Evolutionary conservation across 768 basidiomycete genomes (phyloP).

Genomic region (Mycena indigotica): DNA sequence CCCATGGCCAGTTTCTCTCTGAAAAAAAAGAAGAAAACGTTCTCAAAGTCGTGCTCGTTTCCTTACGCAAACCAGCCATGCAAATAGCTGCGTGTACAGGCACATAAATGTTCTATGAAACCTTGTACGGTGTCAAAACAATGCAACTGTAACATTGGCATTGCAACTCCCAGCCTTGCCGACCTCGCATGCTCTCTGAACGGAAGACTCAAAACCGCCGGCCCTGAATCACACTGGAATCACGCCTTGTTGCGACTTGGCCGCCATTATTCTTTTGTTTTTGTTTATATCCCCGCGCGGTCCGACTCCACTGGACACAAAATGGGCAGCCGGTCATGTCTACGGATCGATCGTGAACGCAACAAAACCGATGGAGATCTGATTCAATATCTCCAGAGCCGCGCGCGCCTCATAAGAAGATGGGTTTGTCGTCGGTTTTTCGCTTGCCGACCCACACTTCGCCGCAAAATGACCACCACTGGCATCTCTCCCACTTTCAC

Average conservation of each 20-base stretch:
- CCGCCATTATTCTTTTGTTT: slow-evolving; percentile 12
- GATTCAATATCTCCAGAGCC: background rate
- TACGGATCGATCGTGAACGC: background rate
- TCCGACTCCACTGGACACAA: background rate
- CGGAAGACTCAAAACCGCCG: slow-evolving; percentile 15
- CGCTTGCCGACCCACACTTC: background rate
- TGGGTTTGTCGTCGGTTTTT: background rate
- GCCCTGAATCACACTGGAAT: background rate
- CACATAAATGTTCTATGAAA: slow-evolving; percentile 2
- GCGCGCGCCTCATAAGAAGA: background rate
- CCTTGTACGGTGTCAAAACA: background rate
- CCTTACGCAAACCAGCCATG: no score
- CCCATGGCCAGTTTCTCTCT: no score
- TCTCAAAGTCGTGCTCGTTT: no score
- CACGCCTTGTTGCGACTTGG: background rate
- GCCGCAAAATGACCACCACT: background rate
- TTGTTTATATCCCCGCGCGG: slow-evolving; percentile 13
- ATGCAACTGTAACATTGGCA: background rate
- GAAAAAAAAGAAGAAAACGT: no score
- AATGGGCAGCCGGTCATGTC: background rate
- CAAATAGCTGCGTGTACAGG: slow-evolving; percentile 15
- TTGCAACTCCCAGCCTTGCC: slow-evolving; percentile 13
- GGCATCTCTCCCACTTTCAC: background rate
- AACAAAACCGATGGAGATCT: background rate
- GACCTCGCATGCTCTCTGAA: slow-evolving; percentile 9